Conservation (phyloP, 768 basidiomycete species). For the Trametes cinnabarina region DNA sequence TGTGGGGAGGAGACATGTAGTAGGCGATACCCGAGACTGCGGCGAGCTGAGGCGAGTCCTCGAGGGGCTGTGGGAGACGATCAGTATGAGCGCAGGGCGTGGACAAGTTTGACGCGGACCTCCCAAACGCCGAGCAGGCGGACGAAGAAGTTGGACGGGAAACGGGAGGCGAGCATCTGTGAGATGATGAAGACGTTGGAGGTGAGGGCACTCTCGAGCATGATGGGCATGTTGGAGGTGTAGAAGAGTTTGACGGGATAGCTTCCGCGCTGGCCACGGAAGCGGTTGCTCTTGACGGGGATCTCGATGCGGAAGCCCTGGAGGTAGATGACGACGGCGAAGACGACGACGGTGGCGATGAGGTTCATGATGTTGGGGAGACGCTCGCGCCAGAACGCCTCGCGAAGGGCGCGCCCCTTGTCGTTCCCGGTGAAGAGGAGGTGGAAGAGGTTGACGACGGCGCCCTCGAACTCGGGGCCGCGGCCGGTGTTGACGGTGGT, state of each 20-base stretch:
- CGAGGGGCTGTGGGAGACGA: conserved; percentile 65
- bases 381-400: conserved; percentile 97
- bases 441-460: conserved; percentile 94
- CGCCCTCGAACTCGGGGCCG: conserved; percentile 97
- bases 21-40: conserved; percentile 92
- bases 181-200: conserved; percentile 94
- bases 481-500: conserved; percentile 98
- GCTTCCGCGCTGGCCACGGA: conserved; percentile 92
- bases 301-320: conserved; percentile 99
- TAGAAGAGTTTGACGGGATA: conserved; percentile 99
- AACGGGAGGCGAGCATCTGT: conserved; percentile 91
- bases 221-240: conserved; percentile 99
- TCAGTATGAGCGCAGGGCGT: neutral
- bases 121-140: conserved; percentile 96
- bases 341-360: conserved; percentile 87
- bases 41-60: conserved; percentile 89
- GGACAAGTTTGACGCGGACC: conserved; percentile 45
- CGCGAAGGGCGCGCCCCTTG: conserved; percentile 93
- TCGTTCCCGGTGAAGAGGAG: conserved; percentile 98
- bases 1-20: conserved; percentile 98
- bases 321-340: conserved; percentile 94
- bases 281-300: conserved; percentile 93
- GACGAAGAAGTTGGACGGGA: conserved; percentile 90
- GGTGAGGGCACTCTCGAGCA: conserved; percentile 92
- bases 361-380: conserved; percentile 98